Base-by-base conservation (phyloP, 495 filamentous ascomycete species). In the Aspergillus heteromorphus region DNA sequence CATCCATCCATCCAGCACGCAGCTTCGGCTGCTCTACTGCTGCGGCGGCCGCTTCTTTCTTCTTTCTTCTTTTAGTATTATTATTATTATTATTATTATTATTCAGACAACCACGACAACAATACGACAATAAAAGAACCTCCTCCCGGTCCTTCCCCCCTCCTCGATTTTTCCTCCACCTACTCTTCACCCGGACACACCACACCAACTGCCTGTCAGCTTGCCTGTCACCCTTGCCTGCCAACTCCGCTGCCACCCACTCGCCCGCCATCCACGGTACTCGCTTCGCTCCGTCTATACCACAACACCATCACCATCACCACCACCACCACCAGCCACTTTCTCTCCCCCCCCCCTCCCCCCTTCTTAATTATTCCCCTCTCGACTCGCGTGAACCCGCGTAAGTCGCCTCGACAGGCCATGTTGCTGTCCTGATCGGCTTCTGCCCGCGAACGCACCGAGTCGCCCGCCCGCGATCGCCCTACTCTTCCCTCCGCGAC, bases 21-120 rank as follows among this genome's bases (percentile, higher is more conserved):
- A n/a, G n/a, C n/a, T n/a, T n/a, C n/a, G n/a, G n/a, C n/a, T n/a
- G n/a, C n/a, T n/a, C n/a, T n/a, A n/a, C n/a, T n/a, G n/a, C 17
- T 18, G 17, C 8, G 20, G 17, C 40, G 17, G 18, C 48, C 16
- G 16, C 29, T 49, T 49, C 48, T 34, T 49, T 10, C 30, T 9
- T 40, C 23, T 38, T 21, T 13, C 34, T 13, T 23, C 13, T 23
- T 9, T 38, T 51, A 19, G 11, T 38, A 18, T 19, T 34, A 38
- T 29, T 49, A 10, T 20, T 40, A 21, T 40, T 51, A 40, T 40
- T 41, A 40, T 41, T 40, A 40, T 25, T n/a, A 42, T 41, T 51
- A 42, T n/a, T 27, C 36, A 42, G 7, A 13, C 19, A 8, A 8
- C 11, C 18, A 10, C 36, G 11, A 27, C 49, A 17, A 19, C 20